Percentiles rank a stretch among this genome's conserved stretches.
These are phyloP conservation scores for Microbotryomycetes sp. DNA, from an alignment of 1,284 basidiomycete species.

Conservation along the genomic window DNA sequence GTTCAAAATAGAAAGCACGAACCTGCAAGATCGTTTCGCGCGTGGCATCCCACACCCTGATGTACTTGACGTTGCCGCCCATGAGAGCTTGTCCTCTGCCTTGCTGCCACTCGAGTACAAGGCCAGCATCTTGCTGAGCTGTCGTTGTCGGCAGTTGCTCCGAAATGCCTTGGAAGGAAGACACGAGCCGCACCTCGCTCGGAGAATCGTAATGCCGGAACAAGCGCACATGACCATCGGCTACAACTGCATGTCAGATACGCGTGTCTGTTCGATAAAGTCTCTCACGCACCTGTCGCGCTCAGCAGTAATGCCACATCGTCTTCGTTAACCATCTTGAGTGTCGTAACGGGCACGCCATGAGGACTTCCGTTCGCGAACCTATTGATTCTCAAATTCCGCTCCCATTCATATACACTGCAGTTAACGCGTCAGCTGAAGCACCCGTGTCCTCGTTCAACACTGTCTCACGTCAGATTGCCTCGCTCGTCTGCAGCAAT, in stretches of 20 bases:
- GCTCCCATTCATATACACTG: constrained; percentile 93
- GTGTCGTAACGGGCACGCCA: constrained; percentile 58
- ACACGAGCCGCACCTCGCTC: constrained; percentile 67
- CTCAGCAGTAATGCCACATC: constrained; percentile 84
- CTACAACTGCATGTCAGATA: constrained; percentile 44
- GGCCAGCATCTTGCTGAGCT: constrained; percentile 62
- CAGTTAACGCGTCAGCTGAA: constrained; percentile 5
- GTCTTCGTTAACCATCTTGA: constrained; percentile 95
- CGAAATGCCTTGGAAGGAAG: constrained; percentile 81
- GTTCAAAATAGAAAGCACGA: constrained; percentile 35
- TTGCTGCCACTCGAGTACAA: constrained; percentile 93
- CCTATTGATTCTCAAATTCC: constrained; percentile 62
- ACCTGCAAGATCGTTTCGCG: constrained; percentile 78
- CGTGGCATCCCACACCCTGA: constrained; percentile 92
- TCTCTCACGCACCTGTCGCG: constrained; percentile 57
- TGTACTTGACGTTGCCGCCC: constrained; percentile 81
- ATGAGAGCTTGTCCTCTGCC: constrained; percentile 73
- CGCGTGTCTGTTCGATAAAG: not conserved
- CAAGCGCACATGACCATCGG: constrained; percentile 84
- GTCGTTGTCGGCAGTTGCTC: constrained; percentile 57
- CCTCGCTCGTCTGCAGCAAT: constrained; percentile 79
- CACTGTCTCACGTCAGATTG: constrained; percentile 59
- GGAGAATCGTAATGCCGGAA: constrained; percentile 72
- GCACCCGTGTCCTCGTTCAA: not conserved
- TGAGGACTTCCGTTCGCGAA: constrained; percentile 84